A percentile compares a stretch with the other conserved stretches of the same genome.
phyloP scores from a whole-genome alignment of 164 flowering plant genomes.

The Vitis rotundifolia region DNA sequence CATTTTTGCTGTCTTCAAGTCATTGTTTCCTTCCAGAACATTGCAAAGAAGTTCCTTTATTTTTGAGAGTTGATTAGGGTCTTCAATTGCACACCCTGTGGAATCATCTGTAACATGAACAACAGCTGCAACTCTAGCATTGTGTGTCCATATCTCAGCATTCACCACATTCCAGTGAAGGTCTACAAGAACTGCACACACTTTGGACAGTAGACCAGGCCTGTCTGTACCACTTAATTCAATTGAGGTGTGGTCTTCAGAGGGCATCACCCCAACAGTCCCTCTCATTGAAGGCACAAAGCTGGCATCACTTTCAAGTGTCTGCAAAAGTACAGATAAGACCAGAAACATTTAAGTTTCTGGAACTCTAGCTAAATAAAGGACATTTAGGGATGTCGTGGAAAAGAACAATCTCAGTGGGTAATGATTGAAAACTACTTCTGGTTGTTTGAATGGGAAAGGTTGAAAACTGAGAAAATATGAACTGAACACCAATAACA shows the following conservation, averaged over 20 bases:
- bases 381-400: too few species aligned
- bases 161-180: conserved; percentile 81
- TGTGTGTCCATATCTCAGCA: conserved; percentile 96
- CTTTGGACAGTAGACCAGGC: conserved; percentile 84
- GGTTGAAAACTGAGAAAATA: too few species aligned
- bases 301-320: conserved; percentile 44
- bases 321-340: conserved; percentile 27
- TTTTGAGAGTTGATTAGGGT: conserved; percentile 50
- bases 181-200: conserved; percentile 80
- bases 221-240: conserved; percentile 86
- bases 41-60: conserved; percentile 67
- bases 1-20: conserved; percentile 55
- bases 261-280: conserved; percentile 54
- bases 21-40: conserved; percentile 70
- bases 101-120: conserved; percentile 71
- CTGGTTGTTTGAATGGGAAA: too few species aligned
- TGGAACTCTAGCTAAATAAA: too few species aligned
- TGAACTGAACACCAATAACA: too few species aligned
- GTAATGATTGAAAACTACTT: too few species aligned
- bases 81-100: conserved; percentile 67
- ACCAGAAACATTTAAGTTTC: too few species aligned
- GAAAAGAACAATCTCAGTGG: too few species aligned
- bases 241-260: conserved; percentile 53
- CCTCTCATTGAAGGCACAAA: conserved; percentile 35
- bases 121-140: conserved; percentile 82